Evolutionary conservation across 2,329 filamentous ascomycete species (phyloP), one percentile per base, ranked within the genome.

Genomic region (Elsinoe perseae): DNA sequence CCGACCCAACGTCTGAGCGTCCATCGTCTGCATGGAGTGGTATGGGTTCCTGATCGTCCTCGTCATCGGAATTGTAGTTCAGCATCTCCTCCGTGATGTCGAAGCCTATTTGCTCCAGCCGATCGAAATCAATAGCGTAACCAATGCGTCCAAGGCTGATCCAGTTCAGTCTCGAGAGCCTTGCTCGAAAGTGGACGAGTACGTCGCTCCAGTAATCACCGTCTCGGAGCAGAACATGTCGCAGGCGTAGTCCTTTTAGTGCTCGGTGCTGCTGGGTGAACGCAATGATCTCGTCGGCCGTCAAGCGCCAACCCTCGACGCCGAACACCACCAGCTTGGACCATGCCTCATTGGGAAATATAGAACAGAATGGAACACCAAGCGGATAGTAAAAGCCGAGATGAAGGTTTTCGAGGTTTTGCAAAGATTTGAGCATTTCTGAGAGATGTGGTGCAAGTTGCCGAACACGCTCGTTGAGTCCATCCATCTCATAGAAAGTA

Each of bases 341-440:
- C 81, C 82, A 85, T 42, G 75, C 74, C 6, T 83, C 75, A 57
- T 79, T 71, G 63, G 86, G 82, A 64, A 87, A 85, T 21, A 86
- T 73, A 4, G 77, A 74, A 58, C 84, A 80, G 2, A 86, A 73
- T 4, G 74, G 73, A 18, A 86, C 66, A 20, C 75, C 77, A 2
- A 86, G 68, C 0, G 82, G 82, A 16, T 73, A 66, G 56, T 79
- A 74, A 5, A 86, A 86, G 2, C 83, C 82, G 30, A 87, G 74
- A 62, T 86, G 82, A 16, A 87, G 72, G 18, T 81, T 77, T 58
- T 80, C 76, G 63, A 87, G 77, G 58, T 82, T 82, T 54, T 74
- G 76, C 3, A 83, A 80, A 8, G 79, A 75, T 2, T 68, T 72
- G 62, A 86, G 84, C 21, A 86, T 75, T 4, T 73, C 74, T 42